Conservation (phyloP, 2,329 filamentous ascomycete species). For the Botryosphaeria agaves region DNA sequence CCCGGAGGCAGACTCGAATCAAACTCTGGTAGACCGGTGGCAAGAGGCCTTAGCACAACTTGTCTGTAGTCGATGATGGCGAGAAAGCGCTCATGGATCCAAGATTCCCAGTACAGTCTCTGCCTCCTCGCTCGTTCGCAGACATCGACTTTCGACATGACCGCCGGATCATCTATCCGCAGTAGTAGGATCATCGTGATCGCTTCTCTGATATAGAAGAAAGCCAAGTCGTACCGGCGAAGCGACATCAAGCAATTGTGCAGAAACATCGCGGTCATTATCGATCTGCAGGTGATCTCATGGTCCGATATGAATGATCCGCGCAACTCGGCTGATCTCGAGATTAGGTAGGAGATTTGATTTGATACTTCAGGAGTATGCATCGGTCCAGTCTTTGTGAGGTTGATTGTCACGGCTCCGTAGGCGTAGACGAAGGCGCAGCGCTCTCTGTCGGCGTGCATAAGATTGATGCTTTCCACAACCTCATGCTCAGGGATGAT, state of each 20-base stretch:
- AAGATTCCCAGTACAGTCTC: slow-evolving; percentile 37
- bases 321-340: slow-evolving; percentile 18
- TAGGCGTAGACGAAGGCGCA: slow-evolving; percentile 27
- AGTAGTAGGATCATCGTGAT: slow-evolving; percentile 28
- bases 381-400: slow-evolving; percentile 12
- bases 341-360: slow-evolving; percentile 11
- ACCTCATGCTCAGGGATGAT: slow-evolving; percentile 26
- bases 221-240: slow-evolving; percentile 29
- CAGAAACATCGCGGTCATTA: slow-evolving; percentile 35
- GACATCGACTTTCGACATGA: slow-evolving; percentile 13
- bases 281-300: slow-evolving; percentile 24
- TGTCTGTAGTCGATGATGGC: slow-evolving; percentile 32
- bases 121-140: slow-evolving; percentile 26
- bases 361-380: slow-evolving; percentile 1
- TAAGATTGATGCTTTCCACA: slow-evolving; percentile 13
- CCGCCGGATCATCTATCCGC: slow-evolving; percentile 23
- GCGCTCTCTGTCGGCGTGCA: slow-evolving; percentile 20
- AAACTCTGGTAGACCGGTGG: slow-evolving; percentile 18
- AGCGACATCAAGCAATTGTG: slow-evolving; percentile 35
- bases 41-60: slow-evolving; percentile 22
- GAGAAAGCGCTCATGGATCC: slow-evolving; percentile 39
- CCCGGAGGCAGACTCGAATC: slow-evolving; percentile 20
- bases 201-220: slow-evolving; percentile 33
- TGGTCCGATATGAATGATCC: slow-evolving; percentile 21
- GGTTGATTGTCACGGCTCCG: slow-evolving; percentile 26